phyloP scores from a whole-genome alignment of 306 rosid genomes.

The Cicer yamashitae region DNA sequence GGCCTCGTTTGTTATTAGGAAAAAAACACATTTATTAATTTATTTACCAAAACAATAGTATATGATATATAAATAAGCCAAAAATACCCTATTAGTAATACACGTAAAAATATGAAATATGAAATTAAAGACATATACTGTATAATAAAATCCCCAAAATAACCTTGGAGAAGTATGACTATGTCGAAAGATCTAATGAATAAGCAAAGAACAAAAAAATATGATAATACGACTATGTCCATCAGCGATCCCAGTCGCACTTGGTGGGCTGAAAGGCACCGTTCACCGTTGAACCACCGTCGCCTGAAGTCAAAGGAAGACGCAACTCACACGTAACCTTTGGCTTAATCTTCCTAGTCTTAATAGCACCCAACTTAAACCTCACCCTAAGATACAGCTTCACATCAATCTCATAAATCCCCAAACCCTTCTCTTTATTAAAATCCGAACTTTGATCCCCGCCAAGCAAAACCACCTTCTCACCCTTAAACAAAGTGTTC shows the following conservation, averaged over 20 bases:
- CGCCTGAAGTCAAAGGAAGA: conserved; percentile 54
- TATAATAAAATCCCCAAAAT: too few species aligned
- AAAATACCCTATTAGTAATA: too few species aligned
- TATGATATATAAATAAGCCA: too few species aligned
- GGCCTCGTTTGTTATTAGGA: too few species aligned
- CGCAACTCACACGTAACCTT: conserved; percentile 61
- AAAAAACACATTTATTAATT: too few species aligned
- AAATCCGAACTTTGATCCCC: conserved; percentile 41
- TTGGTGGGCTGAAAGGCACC: conserved; percentile 52
- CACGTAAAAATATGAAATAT: too few species aligned
- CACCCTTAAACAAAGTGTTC: conserved; percentile 53
- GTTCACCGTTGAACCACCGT: conserved; percentile 3
- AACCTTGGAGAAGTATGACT: too few species aligned
- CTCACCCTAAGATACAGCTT: conserved; percentile 63
- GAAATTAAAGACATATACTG: too few species aligned
- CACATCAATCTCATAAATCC: conserved; percentile 59
- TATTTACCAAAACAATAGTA: too few species aligned
- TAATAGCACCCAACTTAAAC: conserved; percentile 59
- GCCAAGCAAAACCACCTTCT: conserved; percentile 31
- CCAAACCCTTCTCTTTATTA: conserved; percentile 46
- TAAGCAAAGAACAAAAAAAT: too few species aligned
- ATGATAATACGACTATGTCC: too few species aligned
- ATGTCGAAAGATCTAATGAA: too few species aligned
- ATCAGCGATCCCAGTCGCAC: conserved; percentile 65
- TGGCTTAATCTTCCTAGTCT: conserved; percentile 61